Conservation (phyloP, 2,329 filamentous ascomycete species). For the Penicillium italicum region DNA sequence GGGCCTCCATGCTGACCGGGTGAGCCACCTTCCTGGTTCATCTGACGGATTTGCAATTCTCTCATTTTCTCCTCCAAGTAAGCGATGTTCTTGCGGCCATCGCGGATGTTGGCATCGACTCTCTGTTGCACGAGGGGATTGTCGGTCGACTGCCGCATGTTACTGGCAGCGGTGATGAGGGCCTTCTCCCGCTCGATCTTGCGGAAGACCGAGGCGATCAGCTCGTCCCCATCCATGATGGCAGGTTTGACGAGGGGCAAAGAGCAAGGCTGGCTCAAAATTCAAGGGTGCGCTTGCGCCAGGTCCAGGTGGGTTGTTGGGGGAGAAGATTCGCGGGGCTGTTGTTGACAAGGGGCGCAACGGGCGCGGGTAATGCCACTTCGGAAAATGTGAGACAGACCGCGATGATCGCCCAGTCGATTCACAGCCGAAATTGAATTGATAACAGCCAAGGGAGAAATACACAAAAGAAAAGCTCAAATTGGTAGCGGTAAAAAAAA, state of each 20-base stretch:
- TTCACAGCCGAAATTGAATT: background rate
- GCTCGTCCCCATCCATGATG: constrained; percentile 59
- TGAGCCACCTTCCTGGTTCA: constrained; percentile 52
- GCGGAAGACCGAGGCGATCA: constrained; percentile 76
- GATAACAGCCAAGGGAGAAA: background rate
- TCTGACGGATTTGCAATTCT: constrained; percentile 78
- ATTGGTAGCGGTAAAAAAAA: background rate
- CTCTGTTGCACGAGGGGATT: constrained; percentile 87
- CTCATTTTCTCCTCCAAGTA: constrained; percentile 92
- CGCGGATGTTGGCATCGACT: constrained; percentile 89
- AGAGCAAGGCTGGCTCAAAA: constrained; percentile 14
- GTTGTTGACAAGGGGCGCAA: constrained; percentile 26
- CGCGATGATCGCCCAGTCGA: constrained; percentile 1
- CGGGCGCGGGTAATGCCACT: constrained; percentile 25
- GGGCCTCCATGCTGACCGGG: constrained; percentile 49
- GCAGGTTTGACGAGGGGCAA: constrained; percentile 21
- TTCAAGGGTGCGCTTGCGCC: constrained; percentile 11
- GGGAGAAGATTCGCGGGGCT: constrained; percentile 27
- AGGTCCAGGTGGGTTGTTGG: constrained; percentile 12
- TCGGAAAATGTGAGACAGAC: constrained; percentile 23
- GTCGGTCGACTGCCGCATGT: constrained; percentile 93
- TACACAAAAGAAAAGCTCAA: background rate
- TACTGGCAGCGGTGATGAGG: constrained; percentile 87
- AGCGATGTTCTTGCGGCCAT: constrained; percentile 86
- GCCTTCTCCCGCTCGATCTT: constrained; percentile 98